Evolutionary conservation across 306 rosid species (phyloP).

Genomic region (Lotus japonicus): DNA sequence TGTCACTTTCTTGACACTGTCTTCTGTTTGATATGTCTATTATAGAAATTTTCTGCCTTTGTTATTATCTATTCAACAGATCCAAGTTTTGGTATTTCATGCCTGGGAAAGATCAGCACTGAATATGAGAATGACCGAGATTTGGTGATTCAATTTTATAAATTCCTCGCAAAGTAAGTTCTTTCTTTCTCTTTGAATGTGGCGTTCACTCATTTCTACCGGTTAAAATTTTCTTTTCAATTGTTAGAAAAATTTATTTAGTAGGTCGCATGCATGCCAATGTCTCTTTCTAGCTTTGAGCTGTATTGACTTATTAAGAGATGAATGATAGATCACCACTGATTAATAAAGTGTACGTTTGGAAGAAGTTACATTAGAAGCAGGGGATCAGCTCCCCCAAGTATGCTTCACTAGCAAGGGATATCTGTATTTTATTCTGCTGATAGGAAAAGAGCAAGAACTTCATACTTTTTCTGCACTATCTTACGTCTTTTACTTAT

Average conservation of each 20-base stretch:
- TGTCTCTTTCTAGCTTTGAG: conserved; percentile 4
- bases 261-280: neutral
- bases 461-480: neutral
- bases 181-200: neutral
- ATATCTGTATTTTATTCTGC: neutral
- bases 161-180: conserved; percentile 55
- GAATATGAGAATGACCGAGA: conserved; percentile 67
- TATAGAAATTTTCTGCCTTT: neutral
- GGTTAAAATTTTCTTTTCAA: neutral
- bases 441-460: neutral
- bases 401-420: neutral
- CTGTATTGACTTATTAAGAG: conserved; percentile 2
- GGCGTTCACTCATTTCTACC: neutral
- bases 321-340: neutral
- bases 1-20: neutral
- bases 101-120: conserved; percentile 64
- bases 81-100: conserved; percentile 63
- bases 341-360: too few relatives aligned
- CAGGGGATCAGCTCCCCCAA: too few relatives aligned
- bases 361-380: too few relatives aligned
- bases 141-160: conserved; percentile 61
- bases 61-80: conserved; percentile 36
- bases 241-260: neutral
- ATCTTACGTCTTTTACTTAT: neutral
- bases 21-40: neutral